Percentiles rank a stretch among this genome's conserved stretches.
phyloP scores from a whole-genome alignment of 176 grass and related monocot species.

The Stipa capillata region DNA sequence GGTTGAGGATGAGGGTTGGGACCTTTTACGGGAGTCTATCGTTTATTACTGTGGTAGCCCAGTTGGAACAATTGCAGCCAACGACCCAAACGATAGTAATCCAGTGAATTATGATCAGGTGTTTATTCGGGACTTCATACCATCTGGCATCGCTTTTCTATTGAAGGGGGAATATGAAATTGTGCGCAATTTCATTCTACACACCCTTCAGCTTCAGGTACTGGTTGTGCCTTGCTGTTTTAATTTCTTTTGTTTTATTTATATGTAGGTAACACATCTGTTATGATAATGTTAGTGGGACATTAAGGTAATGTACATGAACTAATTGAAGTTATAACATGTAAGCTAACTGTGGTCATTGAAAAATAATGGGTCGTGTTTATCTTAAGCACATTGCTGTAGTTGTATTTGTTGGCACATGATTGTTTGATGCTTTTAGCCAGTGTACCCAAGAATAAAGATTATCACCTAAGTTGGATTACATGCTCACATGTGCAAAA shows the following conservation, averaged over 20 bases:
- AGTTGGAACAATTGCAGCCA: conserved; percentile 85
- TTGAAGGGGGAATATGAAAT: conserved; percentile 88
- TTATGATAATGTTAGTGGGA: background rate
- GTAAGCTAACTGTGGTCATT: background rate
- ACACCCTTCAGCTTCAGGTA: conserved; percentile 97
- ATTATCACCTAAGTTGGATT: background rate
- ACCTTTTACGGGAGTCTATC: conserved; percentile 58
- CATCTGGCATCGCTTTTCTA: conserved; percentile 79
- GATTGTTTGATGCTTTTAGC: background rate
- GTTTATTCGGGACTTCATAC: conserved; percentile 90
- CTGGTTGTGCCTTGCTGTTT: background rate
- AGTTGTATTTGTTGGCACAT: background rate
- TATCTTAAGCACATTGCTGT: background rate
- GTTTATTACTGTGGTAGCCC: conserved; percentile 81
- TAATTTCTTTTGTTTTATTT: background rate
- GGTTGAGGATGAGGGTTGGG: conserved; percentile 74
- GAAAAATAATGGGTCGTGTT: background rate
- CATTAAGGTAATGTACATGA: background rate
- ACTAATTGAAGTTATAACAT: background rate
- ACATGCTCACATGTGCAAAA: background rate
- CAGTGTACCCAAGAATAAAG: background rate
- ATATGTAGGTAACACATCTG: background rate
- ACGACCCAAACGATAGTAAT: conserved; percentile 71
- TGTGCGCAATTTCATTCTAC: conserved; percentile 80
- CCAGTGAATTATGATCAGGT: conserved; percentile 79